phyloP scores from a whole-genome alignment of 1,284 basidiomycete genomes.

The Amanita bisporigera region DNA sequence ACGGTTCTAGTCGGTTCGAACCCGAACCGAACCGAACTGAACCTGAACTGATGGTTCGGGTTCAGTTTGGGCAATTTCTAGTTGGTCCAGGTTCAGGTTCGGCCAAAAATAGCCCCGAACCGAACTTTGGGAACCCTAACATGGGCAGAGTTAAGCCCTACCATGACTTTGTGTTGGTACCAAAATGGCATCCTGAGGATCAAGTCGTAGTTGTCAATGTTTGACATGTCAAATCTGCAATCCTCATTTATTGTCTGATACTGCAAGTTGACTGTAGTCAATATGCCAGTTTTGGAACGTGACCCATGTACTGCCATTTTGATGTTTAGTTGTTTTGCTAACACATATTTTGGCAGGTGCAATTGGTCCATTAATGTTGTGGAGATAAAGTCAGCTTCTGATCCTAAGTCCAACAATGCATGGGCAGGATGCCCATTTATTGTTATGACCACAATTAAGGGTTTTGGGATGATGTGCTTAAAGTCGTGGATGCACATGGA shows the following conservation, averaged over 20 bases:
- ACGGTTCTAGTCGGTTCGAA: no score
- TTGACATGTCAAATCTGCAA: slow-evolving; percentile 41
- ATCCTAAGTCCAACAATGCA: slow-evolving; percentile 46
- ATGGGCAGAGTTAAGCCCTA: slow-evolving; percentile 15
- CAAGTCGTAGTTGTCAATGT: slow-evolving; percentile 41
- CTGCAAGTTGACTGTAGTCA: slow-evolving; percentile 20
- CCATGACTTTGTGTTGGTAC: slow-evolving; percentile 35
- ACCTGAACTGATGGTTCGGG: no score
- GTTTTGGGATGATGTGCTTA: background rate
- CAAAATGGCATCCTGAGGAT: slow-evolving; percentile 44
- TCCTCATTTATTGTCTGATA: slow-evolving; percentile 40
- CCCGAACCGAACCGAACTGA: no score
- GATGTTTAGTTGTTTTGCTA: slow-evolving; percentile 33
- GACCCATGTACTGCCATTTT: slow-evolving; percentile 43
- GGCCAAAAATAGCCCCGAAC: no score
- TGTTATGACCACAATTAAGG: background rate
- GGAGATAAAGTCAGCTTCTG: slow-evolving; percentile 49
- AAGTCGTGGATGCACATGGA: background rate
- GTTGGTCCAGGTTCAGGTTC: no score
- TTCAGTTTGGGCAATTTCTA: no score
- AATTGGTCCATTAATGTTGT: slow-evolving; percentile 46
- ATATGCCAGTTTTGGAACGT: slow-evolving; percentile 35
- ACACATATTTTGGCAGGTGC: slow-evolving; percentile 15
- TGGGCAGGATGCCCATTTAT: slow-evolving; percentile 42
- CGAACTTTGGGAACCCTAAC: background rate